Evolutionary conservation across 2,329 filamentous ascomycete species (phyloP).

Genomic region (Gremmenia infestans): DNA sequence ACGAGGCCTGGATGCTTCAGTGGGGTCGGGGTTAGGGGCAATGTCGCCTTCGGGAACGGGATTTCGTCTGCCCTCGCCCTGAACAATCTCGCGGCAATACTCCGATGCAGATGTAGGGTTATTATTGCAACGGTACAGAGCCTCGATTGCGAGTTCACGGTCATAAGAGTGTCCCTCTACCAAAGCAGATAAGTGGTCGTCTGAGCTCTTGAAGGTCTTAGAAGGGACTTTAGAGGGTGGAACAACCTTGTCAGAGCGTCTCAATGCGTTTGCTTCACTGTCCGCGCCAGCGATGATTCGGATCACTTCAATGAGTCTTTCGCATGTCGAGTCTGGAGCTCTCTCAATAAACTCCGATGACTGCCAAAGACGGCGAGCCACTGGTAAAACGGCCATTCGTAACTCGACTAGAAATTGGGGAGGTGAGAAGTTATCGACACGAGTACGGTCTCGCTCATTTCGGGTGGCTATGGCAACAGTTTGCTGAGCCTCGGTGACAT

Average conservation of each 20-base stretch:
- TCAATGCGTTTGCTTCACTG: slow-evolving; percentile 61
- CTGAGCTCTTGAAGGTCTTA: slow-evolving; percentile 48
- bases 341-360: slow-evolving; percentile 73
- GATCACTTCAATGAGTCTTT: slow-evolving; percentile 77
- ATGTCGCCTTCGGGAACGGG: slow-evolving; percentile 61
- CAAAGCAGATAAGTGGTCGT: slow-evolving; percentile 38
- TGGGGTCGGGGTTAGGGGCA: slow-evolving; percentile 29
- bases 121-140: slow-evolving; percentile 77
- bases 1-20: slow-evolving; percentile 25
- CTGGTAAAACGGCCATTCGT: slow-evolving; percentile 72
- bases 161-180: slow-evolving; percentile 42
- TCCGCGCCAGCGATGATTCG: slow-evolving; percentile 75
- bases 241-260: slow-evolving; percentile 53
- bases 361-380: slow-evolving; percentile 76
- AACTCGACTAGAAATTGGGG: slow-evolving; percentile 83
- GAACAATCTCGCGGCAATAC: slow-evolving; percentile 65
- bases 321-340: slow-evolving; percentile 69
- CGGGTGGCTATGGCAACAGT: slow-evolving; percentile 48
- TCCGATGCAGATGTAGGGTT: slow-evolving; percentile 55
- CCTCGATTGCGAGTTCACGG: slow-evolving; percentile 66
- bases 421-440: slow-evolving; percentile 57
- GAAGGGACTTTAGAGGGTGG: slow-evolving; percentile 32
- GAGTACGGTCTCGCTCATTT: slow-evolving; percentile 50
- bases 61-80: slow-evolving; percentile 56
- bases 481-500: slow-evolving; percentile 70